Base-by-base conservation (phyloP, 2,329 filamentous ascomycete species). In the Colletotrichum siamense region DNA sequence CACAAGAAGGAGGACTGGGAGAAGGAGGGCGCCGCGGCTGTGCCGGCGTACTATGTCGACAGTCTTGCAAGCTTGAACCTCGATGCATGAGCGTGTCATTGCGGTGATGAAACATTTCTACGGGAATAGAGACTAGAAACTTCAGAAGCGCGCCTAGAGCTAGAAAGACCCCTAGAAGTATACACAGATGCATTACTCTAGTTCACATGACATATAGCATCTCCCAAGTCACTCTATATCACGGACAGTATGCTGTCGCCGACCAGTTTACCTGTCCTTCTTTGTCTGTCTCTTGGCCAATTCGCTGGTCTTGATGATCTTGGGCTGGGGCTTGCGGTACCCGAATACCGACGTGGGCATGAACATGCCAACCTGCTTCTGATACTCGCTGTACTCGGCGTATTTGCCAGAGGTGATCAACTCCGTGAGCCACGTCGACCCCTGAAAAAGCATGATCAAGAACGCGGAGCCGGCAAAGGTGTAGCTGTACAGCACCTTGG, bases 391-490 rank as follows among this genome's bases (percentile, higher is more conserved):
- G 85, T 99, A 99, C 80, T 98, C 95, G 0, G 94, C 89, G 83
- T 99, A 99, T 84, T 99, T 99, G 70, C 89, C 87, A 5, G 92
- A 86, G 3, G 94, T 96, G 79, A 99, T 94, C 59, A 89, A 82
- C 86, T 99, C 97, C 0, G 97, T 99, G 55, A 99, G 90, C 87
- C 91, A 93, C 0, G 96, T 98, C 78, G 96, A 98, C 30, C 91
- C 94, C 84, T 98, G 96, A 86, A 99, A 99, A 10, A 99, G 89
- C 64, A 94, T 83, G 26, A 98, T 84, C 80, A 98, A 94, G 63
- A 89, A 88, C 6, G 93, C 81, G 0, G 93, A 90, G 10, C 96
- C 97, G 12, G 91, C 83, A 66, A 91, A 92, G 2, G 94, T 93
- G 95, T 96, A 99, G 85, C 94, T 96, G 83, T 93, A 93, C 57